Base-by-base conservation (phyloP, 2,329 filamentous ascomycete genomes). In the Huntiella abstrusa region DNA sequence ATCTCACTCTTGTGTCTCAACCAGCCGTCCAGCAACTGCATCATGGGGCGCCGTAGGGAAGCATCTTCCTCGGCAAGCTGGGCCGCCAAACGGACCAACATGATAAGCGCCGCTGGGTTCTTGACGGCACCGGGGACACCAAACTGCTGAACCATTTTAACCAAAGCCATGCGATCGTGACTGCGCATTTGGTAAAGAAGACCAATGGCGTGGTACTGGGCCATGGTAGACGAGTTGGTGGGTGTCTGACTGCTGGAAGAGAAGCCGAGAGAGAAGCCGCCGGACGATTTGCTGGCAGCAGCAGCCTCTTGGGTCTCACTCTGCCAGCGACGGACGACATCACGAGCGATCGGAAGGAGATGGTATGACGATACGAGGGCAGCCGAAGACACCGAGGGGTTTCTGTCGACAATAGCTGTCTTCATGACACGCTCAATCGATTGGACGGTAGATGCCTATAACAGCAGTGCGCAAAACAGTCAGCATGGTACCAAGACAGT, bases 131-230 rank as follows among this genome's bases (percentile, higher is more conserved):
- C 91, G 12, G 86, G 76, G 45, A 80, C 80, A 45, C 86, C 86
- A 60, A 95, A 96, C 62, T 98, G 91, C 67, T 98, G 91, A n/a
- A 98, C 88, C 91, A 98, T 96, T 73, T 98, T 98, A 51, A 96
- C 88, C 55, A 98, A 67, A 16, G 91, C 87, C 91, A 98, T 98
- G 56, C 91, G 78, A 62, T 98, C 91, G 62, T 95, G 87, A 57
- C 82, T 82, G 58, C 91, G 82, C 85, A 96, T 96, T 65, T 96
- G 88, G 63, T 96, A 98, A 39, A 98, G 66, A 46, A 98, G 74
- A 52, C 91, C 91, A 66, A 98, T 94, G 52, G 91, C 91, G 62
- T 98, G 91, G 63, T 98, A 98, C 62, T 98, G 91, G 49, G 85
- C 83, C 86, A 96, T 96, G 58, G 83, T 93, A 54, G 91, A 96